Conservation (phyloP, 495 filamentous ascomycete genomes). For the Penicillium steckii region DNA sequence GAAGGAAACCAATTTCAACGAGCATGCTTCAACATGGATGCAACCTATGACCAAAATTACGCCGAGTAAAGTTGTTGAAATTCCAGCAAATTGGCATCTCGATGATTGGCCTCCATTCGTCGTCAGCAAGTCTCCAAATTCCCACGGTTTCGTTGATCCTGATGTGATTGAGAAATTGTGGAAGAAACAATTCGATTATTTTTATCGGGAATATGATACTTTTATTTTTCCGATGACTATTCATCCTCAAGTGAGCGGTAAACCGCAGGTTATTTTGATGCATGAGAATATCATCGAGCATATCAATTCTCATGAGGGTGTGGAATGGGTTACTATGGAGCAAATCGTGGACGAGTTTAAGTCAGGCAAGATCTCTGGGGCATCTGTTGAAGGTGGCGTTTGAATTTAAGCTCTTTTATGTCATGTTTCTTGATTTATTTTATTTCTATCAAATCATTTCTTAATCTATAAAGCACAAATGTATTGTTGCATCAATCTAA, state of each 20-base stretch:
- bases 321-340: conserved; percentile 55
- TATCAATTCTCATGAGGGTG: conserved; percentile 52
- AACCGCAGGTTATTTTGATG: conserved; percentile 58
- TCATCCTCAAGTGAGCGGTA: conserved; percentile 59
- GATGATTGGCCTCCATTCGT: conserved; percentile 58
- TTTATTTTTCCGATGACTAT: conserved; percentile 63
- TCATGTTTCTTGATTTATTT: no score
- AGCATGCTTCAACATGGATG: conserved; percentile 56
- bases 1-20: conserved; percentile 50
- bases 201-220: conserved; percentile 59
- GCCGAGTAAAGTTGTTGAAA: conserved; percentile 52
- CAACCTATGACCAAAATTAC: conserved; percentile 45
- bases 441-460: no score
- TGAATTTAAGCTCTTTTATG: not conserved
- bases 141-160: conserved; percentile 58
- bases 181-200: conserved; percentile 59
- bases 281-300: conserved; percentile 49
- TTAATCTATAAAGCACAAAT: no score
- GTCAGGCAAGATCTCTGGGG: not conserved
- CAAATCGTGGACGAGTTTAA: conserved; percentile 59
- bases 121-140: conserved; percentile 45
- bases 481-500: no score
- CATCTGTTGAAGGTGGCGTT: not conserved
- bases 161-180: conserved; percentile 56
- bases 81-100: conserved; percentile 57